These are phyloP conservation scores for Gaultheria prostrata DNA, from an alignment of 148 eudicot genomes.

Conservation along the genomic window DNA sequence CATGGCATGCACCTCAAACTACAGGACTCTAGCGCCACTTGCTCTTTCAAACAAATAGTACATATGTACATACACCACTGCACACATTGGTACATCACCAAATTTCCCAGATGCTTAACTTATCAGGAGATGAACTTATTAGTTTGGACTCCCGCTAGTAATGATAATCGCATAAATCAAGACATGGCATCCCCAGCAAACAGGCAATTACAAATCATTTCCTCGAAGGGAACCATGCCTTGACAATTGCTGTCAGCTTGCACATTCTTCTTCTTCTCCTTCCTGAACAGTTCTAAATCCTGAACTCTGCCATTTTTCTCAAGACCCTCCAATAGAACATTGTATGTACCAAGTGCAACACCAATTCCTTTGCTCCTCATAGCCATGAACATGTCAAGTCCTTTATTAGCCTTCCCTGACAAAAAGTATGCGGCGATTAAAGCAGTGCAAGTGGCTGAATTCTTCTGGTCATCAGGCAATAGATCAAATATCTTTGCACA, in stretches of 20 bases:
- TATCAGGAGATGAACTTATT: not conserved
- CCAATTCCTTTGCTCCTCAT: slow-evolving; percentile 51
- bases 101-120: not conserved
- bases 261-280: slow-evolving; percentile 56
- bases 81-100: not conserved
- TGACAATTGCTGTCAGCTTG: slow-evolving; percentile 22
- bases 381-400: slow-evolving; percentile 39
- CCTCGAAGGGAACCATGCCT: slow-evolving; percentile 33
- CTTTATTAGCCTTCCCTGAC: slow-evolving; percentile 52
- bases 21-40: not conserved
- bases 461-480: slow-evolving; percentile 51
- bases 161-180: slow-evolving; percentile 7
- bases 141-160: too few species aligned
- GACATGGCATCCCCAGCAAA: slow-evolving; percentile 42
- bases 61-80: not conserved
- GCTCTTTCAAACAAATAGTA: not conserved
- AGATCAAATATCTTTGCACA: slow-evolving; percentile 49
- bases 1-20: not conserved
- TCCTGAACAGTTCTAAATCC: slow-evolving; percentile 41
- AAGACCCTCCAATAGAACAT: slow-evolving; percentile 57
- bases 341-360: slow-evolving; percentile 46
- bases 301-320: slow-evolving; percentile 44
- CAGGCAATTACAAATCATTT: slow-evolving; percentile 49
- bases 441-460: slow-evolving; percentile 51
- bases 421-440: slow-evolving; percentile 56